Evolutionary conservation across 2,329 filamentous ascomycete genomes (phyloP).

Genomic region (Fusarium subtropicale): DNA sequence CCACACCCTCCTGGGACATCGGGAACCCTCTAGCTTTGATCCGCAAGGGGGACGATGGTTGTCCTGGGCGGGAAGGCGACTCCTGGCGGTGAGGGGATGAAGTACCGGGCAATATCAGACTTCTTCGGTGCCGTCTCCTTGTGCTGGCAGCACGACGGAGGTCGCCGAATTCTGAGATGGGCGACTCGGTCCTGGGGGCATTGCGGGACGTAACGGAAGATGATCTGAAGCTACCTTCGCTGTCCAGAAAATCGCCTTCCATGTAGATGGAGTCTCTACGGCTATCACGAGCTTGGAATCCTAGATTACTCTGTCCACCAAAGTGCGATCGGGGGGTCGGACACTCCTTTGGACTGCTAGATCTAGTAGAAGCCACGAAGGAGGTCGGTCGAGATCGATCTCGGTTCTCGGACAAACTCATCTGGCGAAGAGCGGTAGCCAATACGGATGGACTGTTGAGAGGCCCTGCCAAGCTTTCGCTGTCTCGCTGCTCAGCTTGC

Average conservation of each 20-base stretch:
- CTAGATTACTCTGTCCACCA: conserved; percentile 66
- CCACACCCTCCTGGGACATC: conserved; percentile 71
- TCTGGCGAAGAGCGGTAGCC: conserved; percentile 63
- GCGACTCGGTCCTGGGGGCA: conserved; percentile 84
- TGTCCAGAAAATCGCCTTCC: conserved; percentile 86
- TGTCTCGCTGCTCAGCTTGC: conserved; percentile 22
- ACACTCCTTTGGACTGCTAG: conserved; percentile 90
- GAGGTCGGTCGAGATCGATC: conserved; percentile 63
- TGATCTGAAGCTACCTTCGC: conserved; percentile 89
- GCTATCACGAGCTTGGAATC: conserved; percentile 67
- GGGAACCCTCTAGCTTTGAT: conserved; percentile 81
- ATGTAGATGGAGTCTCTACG: conserved; percentile 82
- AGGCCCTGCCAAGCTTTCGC: conserved; percentile 38
- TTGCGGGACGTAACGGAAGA: conserved; percentile 76
- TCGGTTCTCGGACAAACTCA: conserved; percentile 49
- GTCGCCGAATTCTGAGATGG: conserved; percentile 84
- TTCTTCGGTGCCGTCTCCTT: conserved; percentile 86
- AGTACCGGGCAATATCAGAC: conserved; percentile 82
- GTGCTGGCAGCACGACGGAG: conserved; percentile 81
- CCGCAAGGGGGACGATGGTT: conserved; percentile 86
- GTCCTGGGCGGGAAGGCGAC: conserved; percentile 83
- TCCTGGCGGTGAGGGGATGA: conserved; percentile 86
- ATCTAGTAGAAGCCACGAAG: conserved; percentile 78
- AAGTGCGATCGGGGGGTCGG: conserved; percentile 89
- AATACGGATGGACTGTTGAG: conserved; percentile 62